Conservation (phyloP, 1,139 yeast genomes). For the Diutina ranongensis region DNA sequence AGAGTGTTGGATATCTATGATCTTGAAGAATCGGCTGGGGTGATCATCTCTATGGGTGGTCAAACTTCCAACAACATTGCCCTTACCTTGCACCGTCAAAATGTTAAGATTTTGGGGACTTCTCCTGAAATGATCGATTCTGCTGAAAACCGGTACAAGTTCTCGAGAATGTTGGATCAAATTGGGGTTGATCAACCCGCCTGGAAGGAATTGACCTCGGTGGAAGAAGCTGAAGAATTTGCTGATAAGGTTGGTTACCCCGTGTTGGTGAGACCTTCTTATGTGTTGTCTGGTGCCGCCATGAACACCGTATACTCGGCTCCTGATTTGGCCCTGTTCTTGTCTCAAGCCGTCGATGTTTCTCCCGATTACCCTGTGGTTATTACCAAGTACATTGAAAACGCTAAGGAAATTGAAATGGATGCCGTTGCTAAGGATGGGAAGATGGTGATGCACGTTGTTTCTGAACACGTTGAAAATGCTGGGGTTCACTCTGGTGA, state of each 20-base stretch:
- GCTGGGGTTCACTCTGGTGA: conserved; percentile 99
- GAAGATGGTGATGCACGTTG: conserved; percentile 91
- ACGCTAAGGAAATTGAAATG: conserved; percentile 97
- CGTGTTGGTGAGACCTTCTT: conserved; percentile 94
- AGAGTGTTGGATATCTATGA: conserved; percentile 94
- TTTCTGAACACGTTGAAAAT: conserved; percentile 96
- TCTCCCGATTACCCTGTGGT: conserved; percentile 98
- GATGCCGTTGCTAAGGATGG: conserved; percentile 98
- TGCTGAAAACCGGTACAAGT: conserved; percentile 96
- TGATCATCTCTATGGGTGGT: conserved; percentile 97
- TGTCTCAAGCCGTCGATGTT: conserved; percentile 92
- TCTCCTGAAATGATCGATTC: conserved; percentile 98
- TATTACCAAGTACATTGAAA: conserved; percentile 91
- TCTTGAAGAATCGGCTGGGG: conserved; percentile 84
- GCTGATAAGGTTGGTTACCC: conserved; percentile 91
- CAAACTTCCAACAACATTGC: conserved; percentile 98
- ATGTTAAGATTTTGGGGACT: conserved; percentile 92
- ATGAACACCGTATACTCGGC: conserved; percentile 93
- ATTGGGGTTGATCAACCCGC: conserved; percentile 99
- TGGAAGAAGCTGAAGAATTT: conserved; percentile 86
- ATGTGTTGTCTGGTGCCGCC: conserved; percentile 97
- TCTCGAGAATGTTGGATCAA: conserved; percentile 92
- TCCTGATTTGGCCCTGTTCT: conserved; percentile 79
- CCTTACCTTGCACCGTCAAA: conserved; percentile 83
- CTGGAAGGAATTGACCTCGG: conserved; percentile 94